These are phyloP conservation scores for Paraconiothyrium sp. DNA, from an alignment of 2,329 filamentous ascomycete species.

Conservation along the genomic window DNA sequence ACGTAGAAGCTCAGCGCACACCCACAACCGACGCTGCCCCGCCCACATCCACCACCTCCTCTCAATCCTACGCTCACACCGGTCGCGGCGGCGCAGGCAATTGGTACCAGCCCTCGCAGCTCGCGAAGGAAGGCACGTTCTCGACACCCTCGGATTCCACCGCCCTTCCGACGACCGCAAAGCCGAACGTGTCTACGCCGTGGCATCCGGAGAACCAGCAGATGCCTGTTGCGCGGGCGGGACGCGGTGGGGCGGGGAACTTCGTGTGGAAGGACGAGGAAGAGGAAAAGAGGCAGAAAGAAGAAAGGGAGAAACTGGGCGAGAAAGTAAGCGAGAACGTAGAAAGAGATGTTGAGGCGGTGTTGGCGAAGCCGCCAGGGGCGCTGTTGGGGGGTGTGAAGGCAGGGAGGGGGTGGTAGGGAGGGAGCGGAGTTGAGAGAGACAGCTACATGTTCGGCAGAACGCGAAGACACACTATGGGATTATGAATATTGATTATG, in stretches of 20 bases:
- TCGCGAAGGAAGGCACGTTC: slow-evolving; percentile 53
- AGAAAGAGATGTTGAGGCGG: slow-evolving; percentile 53
- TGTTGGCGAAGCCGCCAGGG: slow-evolving; percentile 51
- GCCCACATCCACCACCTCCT: slow-evolving; percentile 22
- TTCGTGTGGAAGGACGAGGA: slow-evolving; percentile 54
- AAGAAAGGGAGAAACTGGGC: slow-evolving; percentile 39
- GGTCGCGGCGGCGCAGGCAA: slow-evolving; percentile 59
- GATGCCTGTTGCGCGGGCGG: slow-evolving; percentile 47
- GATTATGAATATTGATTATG: neutral
- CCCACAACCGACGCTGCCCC: slow-evolving; percentile 25
- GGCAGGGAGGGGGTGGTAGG: slow-evolving; percentile 37
- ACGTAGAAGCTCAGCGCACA: slow-evolving; percentile 52
- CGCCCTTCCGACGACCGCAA: slow-evolving; percentile 35
- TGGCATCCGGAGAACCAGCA: slow-evolving; percentile 47
- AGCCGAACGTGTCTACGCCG: slow-evolving; percentile 42
- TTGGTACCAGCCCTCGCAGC: slow-evolving; percentile 55
- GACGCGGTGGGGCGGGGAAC: slow-evolving; percentile 59
- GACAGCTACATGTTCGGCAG: neutral
- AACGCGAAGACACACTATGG: neutral
- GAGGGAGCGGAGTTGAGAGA: neutral
- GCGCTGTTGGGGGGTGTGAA: slow-evolving; percentile 50
- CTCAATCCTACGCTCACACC: slow-evolving; percentile 54
- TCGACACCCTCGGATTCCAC: slow-evolving; percentile 39
- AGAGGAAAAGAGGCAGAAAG: slow-evolving; percentile 32
- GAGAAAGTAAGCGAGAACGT: slow-evolving; percentile 47